Percentiles rank a stretch among this genome's conserved stretches.
phyloP scores from a whole-genome alignment of 2,329 filamentous ascomycete species.

The Dactylonectria estremocensis region DNA sequence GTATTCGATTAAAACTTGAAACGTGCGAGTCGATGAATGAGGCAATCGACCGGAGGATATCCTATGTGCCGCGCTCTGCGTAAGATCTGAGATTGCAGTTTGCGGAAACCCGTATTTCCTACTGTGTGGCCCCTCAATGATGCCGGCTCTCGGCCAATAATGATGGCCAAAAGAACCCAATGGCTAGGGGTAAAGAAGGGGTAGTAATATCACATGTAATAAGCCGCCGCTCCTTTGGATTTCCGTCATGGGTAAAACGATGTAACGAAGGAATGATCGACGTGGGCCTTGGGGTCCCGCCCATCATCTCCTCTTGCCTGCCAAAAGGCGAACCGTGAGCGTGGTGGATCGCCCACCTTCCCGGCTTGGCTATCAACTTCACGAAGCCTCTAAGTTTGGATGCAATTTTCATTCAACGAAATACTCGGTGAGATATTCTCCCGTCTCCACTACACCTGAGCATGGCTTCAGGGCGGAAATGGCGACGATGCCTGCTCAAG shows the following conservation, averaged over 20 bases:
- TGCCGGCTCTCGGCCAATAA: neutral
- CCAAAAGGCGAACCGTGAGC: constrained; percentile 23
- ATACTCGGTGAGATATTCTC: neutral
- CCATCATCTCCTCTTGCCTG: constrained; percentile 15
- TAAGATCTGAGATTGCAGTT: constrained; percentile 19
- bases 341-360: constrained; percentile 3
- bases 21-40: constrained; percentile 2
- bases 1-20: constrained; percentile 19
- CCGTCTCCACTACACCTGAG: constrained; percentile 8
- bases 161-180: neutral
- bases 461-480: constrained; percentile 12
- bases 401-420: neutral
- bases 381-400: constrained; percentile 1
- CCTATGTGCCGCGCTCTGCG: neutral
- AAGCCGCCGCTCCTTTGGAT: neutral
- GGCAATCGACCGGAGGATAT: neutral
- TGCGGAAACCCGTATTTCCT: constrained; percentile 21
- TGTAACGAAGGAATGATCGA: constrained; percentile 20
- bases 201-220: constrained; percentile 21
- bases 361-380: constrained; percentile 5
- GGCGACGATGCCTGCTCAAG: neutral
- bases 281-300: constrained; percentile 18
- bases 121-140: constrained; percentile 1
- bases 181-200: constrained; percentile 5
- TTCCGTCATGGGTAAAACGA: constrained; percentile 1